Conservation (phyloP, 768 basidiomycete genomes). For the Chiua virens region DNA sequence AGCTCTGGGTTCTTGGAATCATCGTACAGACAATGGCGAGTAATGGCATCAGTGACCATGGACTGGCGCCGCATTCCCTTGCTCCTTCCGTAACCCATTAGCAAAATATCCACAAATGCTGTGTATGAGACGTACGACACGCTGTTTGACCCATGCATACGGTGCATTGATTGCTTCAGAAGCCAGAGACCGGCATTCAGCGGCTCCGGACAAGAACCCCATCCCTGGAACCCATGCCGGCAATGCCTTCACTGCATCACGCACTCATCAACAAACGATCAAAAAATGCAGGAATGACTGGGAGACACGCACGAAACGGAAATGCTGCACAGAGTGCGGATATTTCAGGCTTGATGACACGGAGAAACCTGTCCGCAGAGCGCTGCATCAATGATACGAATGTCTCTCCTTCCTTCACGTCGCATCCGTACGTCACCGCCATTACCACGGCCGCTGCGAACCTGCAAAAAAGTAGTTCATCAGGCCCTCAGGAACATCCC, state of each 20-base stretch:
- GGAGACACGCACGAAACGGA: constrained; percentile 16
- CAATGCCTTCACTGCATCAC: constrained; percentile 11
- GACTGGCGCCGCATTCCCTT: constrained; percentile 8
- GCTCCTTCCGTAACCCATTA: too few species aligned
- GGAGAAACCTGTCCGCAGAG: constrained; percentile 5
- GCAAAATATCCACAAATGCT: too few species aligned
- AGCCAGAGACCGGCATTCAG: constrained; percentile 4
- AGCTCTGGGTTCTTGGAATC: constrained; percentile 9
- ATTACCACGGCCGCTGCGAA: constrained; percentile 9
- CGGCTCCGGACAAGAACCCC: constrained; percentile 16
- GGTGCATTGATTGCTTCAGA: constrained; percentile 8
- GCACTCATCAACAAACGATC: too few species aligned
- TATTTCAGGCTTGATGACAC: background rate
- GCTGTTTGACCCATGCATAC: constrained; percentile 9
- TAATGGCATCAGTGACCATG: constrained; percentile 19
- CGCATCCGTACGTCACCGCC: constrained; percentile 21
- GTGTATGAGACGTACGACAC: background rate
- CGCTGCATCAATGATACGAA: constrained; percentile 10
- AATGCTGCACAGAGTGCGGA: constrained; percentile 3
- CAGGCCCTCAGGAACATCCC: too few species aligned
- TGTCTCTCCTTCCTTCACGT: constrained; percentile 3
- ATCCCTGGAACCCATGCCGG: constrained; percentile 30
- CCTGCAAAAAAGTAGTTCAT: background rate
- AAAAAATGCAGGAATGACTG: background rate
- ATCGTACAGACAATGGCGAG: background rate